Percentiles rank a stretch among this genome's conserved stretches.
Conservation (phyloP, 495 filamentous ascomycete genomes). For the Clohesyomyces aquaticus region DNA sequence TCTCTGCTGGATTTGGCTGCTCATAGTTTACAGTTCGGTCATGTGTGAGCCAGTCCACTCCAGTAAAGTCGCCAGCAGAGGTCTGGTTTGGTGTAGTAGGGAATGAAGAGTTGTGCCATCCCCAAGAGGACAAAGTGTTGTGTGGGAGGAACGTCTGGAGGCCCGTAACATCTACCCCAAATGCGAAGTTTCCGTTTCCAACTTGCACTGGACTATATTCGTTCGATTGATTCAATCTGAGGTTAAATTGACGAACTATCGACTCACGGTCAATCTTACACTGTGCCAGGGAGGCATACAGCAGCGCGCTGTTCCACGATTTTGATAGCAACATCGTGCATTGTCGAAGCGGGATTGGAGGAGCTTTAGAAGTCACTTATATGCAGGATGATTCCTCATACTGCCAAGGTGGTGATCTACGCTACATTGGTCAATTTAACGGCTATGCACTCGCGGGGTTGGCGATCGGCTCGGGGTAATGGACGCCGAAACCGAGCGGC, state of each 20-base stretch:
- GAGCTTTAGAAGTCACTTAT: neutral
- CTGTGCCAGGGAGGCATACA: neutral
- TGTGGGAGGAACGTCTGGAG: slow-evolving; percentile 43
- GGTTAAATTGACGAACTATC: slow-evolving; percentile 38
- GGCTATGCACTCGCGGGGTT: slow-evolving; percentile 26
- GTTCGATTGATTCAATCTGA: slow-evolving; percentile 28
- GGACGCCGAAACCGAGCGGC: slow-evolving; percentile 17
- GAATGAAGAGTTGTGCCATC: slow-evolving; percentile 62
- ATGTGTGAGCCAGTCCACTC: slow-evolving; percentile 59
- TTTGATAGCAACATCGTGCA: slow-evolving; percentile 5
- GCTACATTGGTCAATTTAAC: slow-evolving; percentile 32
- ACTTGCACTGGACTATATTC: slow-evolving; percentile 56
- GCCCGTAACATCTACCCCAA: slow-evolving; percentile 58
- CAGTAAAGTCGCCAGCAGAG: slow-evolving; percentile 43
- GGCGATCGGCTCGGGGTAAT: slow-evolving; percentile 28
- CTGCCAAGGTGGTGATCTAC: slow-evolving; percentile 15
- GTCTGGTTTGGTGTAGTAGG: slow-evolving; percentile 49
- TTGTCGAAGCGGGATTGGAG: neutral
- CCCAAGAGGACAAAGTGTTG: slow-evolving; percentile 53
- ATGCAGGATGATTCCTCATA: slow-evolving; percentile 11
- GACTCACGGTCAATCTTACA: slow-evolving; percentile 31
- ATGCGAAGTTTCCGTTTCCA: slow-evolving; percentile 60
- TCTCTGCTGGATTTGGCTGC: slow-evolving; percentile 56
- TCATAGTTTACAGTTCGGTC: slow-evolving; percentile 57
- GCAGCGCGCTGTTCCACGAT: neutral